These are phyloP conservation scores for Pleurotus eryngii DNA, from an alignment of 768 basidiomycete genomes.

Conservation along the genomic window DNA sequence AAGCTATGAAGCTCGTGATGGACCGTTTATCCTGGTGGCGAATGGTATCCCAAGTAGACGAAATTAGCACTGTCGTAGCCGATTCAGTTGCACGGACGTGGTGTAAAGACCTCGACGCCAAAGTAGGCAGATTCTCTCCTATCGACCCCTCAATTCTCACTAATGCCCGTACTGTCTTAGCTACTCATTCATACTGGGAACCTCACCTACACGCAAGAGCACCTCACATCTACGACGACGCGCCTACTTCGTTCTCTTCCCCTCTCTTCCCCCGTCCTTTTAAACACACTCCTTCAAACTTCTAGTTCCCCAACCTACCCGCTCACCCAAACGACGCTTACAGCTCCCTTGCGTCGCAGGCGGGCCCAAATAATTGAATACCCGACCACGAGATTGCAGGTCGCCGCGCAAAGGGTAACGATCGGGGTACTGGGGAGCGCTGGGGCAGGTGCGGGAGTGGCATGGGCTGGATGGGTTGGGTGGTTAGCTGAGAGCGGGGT, in stretches of 20 bases:
- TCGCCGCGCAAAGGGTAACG: constrained; percentile 58
- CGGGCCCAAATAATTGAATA: constrained; percentile 49
- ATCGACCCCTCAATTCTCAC: neutral
- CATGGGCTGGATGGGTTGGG: constrained; percentile 61
- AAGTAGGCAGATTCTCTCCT: constrained; percentile 29
- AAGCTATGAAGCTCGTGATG: constrained; percentile 36
- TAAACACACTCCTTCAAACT: constrained; percentile 56
- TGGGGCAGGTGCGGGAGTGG: constrained; percentile 45
- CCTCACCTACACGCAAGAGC: constrained; percentile 44
- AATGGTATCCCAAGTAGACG: constrained; percentile 43
- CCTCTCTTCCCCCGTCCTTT: constrained; percentile 52
- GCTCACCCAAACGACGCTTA: constrained; percentile 44
- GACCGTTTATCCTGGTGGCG: constrained; percentile 45
- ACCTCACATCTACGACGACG: constrained; percentile 38
- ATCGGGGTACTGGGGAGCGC: constrained; percentile 47
- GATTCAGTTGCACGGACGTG: constrained; percentile 36
- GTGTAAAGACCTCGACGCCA: constrained; percentile 47
- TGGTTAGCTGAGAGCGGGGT: constrained; percentile 40
- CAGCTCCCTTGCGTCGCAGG: constrained; percentile 47
- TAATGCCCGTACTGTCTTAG: constrained; percentile 26
- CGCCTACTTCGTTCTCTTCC: constrained; percentile 36
- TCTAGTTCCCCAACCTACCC: constrained; percentile 39
- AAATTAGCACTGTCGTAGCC: constrained; percentile 35
- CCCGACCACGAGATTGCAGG: constrained; percentile 58
- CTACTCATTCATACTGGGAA: constrained; percentile 64